Percentiles rank a stretch among this genome's conserved stretches.
Conservation (phyloP, 208 protist species). For the Phytomonas sp. region DNA sequence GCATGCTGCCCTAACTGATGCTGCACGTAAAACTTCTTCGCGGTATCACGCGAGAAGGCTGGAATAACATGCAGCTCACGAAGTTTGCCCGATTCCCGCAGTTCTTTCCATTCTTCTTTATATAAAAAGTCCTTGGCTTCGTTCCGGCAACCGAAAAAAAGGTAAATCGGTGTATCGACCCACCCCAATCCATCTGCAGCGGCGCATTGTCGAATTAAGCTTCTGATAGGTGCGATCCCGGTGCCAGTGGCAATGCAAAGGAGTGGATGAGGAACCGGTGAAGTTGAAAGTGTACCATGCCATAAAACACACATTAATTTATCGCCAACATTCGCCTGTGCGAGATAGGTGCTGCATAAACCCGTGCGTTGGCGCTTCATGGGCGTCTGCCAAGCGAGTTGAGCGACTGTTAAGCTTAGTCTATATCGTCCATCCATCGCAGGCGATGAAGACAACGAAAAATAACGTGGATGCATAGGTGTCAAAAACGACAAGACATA, state of each 20-base stretch:
- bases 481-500: conserved; percentile 47
- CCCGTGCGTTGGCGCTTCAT: conserved; percentile 59
- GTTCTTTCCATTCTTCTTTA: conserved; percentile 43
- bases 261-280: conserved; percentile 34
- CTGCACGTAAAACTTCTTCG: conserved; percentile 83
- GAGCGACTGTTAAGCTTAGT: conserved; percentile 56
- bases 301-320: conserved; percentile 58
- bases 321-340: conserved; percentile 21
- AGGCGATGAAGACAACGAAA: conserved; percentile 66
- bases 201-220: conserved; percentile 59
- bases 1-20: conserved; percentile 70
- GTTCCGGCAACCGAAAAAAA: conserved; percentile 76
- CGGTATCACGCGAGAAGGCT: conserved; percentile 75
- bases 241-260: conserved; percentile 71
- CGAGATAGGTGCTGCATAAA: conserved; percentile 58
- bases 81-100: conserved; percentile 20
- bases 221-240: conserved; percentile 74
- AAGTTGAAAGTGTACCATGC: conserved; percentile 48
- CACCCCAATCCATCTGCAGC: conserved; percentile 19
- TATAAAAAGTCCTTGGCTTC: conserved; percentile 72
- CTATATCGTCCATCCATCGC: conserved; percentile 25
- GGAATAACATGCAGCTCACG: conserved; percentile 49
- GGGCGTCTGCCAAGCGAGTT: conserved; percentile 69
- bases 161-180: conserved; percentile 45
- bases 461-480: conserved; percentile 69